These are phyloP conservation scores for Xylaria intraflava DNA, from an alignment of 495 filamentous ascomycete species.

Conservation along the genomic window DNA sequence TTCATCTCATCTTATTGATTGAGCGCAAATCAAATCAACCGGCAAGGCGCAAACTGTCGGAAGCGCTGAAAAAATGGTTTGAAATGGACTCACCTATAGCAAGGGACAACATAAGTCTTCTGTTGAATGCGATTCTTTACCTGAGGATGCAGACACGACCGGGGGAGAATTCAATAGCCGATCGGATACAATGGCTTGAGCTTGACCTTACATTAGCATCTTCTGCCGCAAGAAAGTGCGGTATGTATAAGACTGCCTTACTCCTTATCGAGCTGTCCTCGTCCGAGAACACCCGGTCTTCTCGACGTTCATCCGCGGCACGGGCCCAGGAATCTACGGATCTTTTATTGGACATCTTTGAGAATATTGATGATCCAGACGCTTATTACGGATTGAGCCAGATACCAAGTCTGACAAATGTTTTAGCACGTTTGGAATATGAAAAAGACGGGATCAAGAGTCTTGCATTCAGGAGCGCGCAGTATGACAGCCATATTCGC, in stretches of 20 bases:
- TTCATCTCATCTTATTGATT: slow-evolving; percentile 67
- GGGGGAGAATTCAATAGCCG: slow-evolving; percentile 65
- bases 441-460: slow-evolving; percentile 84
- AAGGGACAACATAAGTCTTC: slow-evolving; percentile 47
- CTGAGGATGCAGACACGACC: slow-evolving; percentile 74
- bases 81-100: slow-evolving; percentile 29
- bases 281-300: slow-evolving; percentile 47
- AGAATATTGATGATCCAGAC: slow-evolving; percentile 90
- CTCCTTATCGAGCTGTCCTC: slow-evolving; percentile 71
- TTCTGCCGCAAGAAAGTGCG: slow-evolving; percentile 69
- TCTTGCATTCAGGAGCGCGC: slow-evolving; percentile 84
- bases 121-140: slow-evolving; percentile 81
- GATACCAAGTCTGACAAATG: slow-evolving; percentile 62
- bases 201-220: slow-evolving; percentile 69
- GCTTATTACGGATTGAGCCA: slow-evolving; percentile 92
- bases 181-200: slow-evolving; percentile 79
- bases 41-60: slow-evolving; percentile 43
- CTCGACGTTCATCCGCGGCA: slow-evolving; percentile 60
- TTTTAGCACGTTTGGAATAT: slow-evolving; percentile 81
- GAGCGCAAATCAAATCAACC: slow-evolving; percentile 43
- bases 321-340: slow-evolving; percentile 55
- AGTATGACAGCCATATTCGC: slow-evolving; percentile 77
- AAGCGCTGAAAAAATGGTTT: slow-evolving; percentile 47
- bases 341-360: slow-evolving; percentile 72
- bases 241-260: slow-evolving; percentile 80